A percentile compares a stretch with the other conserved stretches of the same genome.
Evolutionary conservation across 805 yeast genomes (phyloP).

Genomic region (Osmozyma mogii): DNA sequence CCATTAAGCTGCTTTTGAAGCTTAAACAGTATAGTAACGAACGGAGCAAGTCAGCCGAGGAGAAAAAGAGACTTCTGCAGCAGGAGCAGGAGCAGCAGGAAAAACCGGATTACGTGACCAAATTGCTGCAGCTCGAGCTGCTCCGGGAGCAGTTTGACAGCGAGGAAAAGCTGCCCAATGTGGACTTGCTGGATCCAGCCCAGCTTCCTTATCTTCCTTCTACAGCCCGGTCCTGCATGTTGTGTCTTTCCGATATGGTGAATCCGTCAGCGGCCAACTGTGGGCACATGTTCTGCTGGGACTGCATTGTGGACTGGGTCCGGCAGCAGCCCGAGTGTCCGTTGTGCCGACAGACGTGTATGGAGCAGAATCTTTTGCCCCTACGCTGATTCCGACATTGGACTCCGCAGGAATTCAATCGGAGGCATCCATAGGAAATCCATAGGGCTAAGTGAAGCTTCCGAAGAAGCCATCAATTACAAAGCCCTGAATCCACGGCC

Average conservation of each 20-base stretch:
- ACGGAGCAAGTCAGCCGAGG: neutral
- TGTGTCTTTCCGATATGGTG: constrained; percentile 73
- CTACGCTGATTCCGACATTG: no score
- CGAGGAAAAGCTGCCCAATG: constrained; percentile 6
- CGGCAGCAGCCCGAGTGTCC: constrained; percentile 88
- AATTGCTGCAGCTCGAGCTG: constrained; percentile 8
- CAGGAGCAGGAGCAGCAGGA: no score
- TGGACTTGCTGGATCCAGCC: constrained; percentile 50
- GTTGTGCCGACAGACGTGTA: constrained; percentile 67
- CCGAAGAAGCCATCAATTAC: no score
- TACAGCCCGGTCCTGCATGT: constrained; percentile 67
- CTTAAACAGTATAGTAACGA: constrained; percentile 15
- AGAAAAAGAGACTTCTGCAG: neutral
- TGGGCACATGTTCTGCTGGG: constrained; percentile 94
- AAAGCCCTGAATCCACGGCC: no score
- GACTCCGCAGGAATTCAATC: no score
- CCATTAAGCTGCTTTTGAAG: constrained; percentile 34
- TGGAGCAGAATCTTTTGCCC: constrained; percentile 56
- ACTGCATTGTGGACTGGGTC: constrained; percentile 83
- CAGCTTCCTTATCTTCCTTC: constrained; percentile 63
- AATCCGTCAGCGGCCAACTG: constrained; percentile 84
- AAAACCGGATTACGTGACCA: constrained; percentile 1
- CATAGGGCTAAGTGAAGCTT: no score
- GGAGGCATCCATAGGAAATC: no score
- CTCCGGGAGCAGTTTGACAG: constrained; percentile 4